phyloP scores from a whole-genome alignment of 352 stramenopile genomes.

The Thraustochytrium aureum region DNA sequence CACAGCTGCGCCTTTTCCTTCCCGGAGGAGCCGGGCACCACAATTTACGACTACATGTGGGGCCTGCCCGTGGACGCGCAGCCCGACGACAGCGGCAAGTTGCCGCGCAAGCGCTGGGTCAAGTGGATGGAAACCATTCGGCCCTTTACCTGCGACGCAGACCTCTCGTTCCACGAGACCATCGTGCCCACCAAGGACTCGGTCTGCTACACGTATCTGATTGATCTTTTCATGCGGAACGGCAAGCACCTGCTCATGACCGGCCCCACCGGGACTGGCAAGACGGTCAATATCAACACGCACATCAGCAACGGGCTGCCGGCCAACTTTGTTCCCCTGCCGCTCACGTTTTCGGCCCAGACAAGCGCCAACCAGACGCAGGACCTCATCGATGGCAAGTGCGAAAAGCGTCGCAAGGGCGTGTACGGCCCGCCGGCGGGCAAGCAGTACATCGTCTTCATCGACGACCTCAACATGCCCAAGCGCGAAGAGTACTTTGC shows the following conservation, averaged over 20 bases:
- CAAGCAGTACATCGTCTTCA: conserved; percentile 89
- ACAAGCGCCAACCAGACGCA: conserved; percentile 89
- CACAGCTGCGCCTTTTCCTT: conserved; percentile 48
- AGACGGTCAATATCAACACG: conserved; percentile 90
- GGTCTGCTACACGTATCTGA: conserved; percentile 85
- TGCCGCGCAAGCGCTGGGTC: conserved; percentile 71
- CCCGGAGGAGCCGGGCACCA: conserved; percentile 52
- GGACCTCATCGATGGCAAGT: conserved; percentile 91
- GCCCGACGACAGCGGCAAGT: conserved; percentile 58
- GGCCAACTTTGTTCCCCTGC: conserved; percentile 82
- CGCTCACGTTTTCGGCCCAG: conserved; percentile 88
- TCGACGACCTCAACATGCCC: conserved; percentile 96
- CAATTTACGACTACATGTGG: conserved; percentile 58
- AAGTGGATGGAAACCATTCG: conserved; percentile 85
- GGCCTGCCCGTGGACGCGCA: conserved; percentile 40
- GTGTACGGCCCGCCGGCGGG: conserved; percentile 85
- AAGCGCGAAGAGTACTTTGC: conserved; percentile 92
- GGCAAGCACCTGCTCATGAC: conserved; percentile 86
- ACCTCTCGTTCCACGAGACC: conserved; percentile 79
- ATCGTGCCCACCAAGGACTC: conserved; percentile 91
- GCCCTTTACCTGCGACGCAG: conserved; percentile 66
- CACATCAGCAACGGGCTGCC: conserved; percentile 79
- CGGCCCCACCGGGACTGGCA: conserved; percentile 89
- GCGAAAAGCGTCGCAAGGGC: conserved; percentile 92
- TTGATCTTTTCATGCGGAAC: conserved; percentile 73